Evolutionary conservation across 768 basidiomycete genomes (phyloP).

Genomic region (Phylloporus sp.): DNA sequence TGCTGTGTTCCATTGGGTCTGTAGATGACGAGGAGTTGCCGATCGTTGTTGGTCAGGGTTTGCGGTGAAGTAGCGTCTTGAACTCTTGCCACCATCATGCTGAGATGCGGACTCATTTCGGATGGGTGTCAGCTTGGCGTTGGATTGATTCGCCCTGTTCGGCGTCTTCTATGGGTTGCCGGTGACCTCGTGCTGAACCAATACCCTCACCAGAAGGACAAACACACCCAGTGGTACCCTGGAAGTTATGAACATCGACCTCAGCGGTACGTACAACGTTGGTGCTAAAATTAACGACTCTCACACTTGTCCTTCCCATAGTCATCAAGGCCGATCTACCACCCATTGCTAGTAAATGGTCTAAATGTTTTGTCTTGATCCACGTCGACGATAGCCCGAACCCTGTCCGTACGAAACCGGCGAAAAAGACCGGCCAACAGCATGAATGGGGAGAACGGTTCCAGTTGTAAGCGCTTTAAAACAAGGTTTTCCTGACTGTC

Average conservation of each 20-base stretch:
- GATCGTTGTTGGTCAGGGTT: too few relatives aligned
- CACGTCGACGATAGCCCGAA: slow-evolving; percentile 16
- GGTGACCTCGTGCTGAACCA: not conserved
- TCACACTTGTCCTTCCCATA: not conserved
- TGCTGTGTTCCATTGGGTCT: not conserved
- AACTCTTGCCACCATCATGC: not conserved
- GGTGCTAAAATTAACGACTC: not conserved
- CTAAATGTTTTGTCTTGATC: slow-evolving; percentile 23
- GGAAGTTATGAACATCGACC: slow-evolving; percentile 26
- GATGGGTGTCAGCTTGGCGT: not conserved
- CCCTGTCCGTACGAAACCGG: slow-evolving; percentile 8
- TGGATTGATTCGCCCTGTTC: not conserved
- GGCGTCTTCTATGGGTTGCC: not conserved
- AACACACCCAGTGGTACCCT: not conserved
- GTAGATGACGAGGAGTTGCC: not conserved
- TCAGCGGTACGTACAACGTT: slow-evolving; percentile 11
- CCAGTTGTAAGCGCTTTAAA: slow-evolving; percentile 12
- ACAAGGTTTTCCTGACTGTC: not conserved
- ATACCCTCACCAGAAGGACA: not conserved
- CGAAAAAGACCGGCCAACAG: slow-evolving; percentile 15
- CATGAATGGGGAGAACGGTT: slow-evolving; percentile 23
- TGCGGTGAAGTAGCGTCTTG: not conserved
- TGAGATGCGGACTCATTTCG: not conserved
- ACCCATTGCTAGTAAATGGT: slow-evolving; percentile 14
- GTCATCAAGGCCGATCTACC: slow-evolving; percentile 27